These are phyloP conservation scores for Boechera divaricarpa DNA, from an alignment of 345 rosid species.

Conservation along the genomic window DNA sequence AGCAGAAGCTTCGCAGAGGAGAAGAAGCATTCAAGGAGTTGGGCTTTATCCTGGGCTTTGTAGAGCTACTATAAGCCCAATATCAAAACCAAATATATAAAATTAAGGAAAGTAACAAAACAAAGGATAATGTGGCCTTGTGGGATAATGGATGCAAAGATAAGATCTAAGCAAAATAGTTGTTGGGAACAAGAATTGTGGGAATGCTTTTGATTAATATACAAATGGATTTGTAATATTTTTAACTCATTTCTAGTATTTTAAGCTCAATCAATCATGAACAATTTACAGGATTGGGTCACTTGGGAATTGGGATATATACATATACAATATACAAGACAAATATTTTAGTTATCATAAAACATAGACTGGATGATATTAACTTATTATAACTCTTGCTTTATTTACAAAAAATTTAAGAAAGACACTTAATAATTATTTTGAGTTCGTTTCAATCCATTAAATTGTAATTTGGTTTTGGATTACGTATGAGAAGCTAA, in stretches of 20 bases:
- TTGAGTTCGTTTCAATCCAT: background rate
- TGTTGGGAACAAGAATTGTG: background rate
- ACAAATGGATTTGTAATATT: background rate
- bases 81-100: background rate
- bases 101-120: background rate
- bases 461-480: background rate
- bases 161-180: background rate
- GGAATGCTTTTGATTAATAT: background rate
- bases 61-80: background rate
- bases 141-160: too few relatives aligned
- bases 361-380: background rate
- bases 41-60: constrained; percentile 28
- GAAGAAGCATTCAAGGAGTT: background rate
- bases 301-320: too few relatives aligned
- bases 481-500: background rate
- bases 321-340: too few relatives aligned
- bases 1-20: background rate
- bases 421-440: background rate
- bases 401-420: background rate
- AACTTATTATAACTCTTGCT: background rate
- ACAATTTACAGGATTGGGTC: too few relatives aligned
- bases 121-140: background rate
- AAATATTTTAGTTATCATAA: too few relatives aligned
- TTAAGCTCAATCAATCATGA: background rate
- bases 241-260: background rate